phyloP scores from a whole-genome alignment of 2,329 filamentous ascomycete species.

The Penicillium sp. region DNA sequence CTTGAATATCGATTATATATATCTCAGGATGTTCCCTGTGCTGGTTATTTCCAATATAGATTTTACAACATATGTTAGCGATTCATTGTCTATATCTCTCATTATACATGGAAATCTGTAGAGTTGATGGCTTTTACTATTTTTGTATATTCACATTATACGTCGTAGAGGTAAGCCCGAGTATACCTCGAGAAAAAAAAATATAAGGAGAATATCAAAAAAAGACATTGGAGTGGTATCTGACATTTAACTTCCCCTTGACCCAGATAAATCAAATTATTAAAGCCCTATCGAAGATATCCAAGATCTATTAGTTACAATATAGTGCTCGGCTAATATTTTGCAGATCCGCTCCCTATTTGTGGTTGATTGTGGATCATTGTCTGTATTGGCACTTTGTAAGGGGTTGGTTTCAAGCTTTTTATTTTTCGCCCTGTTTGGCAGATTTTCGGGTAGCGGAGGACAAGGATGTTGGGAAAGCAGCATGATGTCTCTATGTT shows the following conservation, averaged over 20 bases:
- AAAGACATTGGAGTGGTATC: no score
- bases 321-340: constrained; percentile 1
- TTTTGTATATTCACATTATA: no score
- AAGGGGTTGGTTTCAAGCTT: constrained; percentile 48
- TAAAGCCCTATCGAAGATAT: constrained; percentile 43
- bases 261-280: neutral
- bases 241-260: constrained; percentile 24
- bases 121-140: no score
- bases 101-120: no score
- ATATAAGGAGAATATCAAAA: no score
- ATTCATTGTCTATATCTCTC: neutral
- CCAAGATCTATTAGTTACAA: neutral
- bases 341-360: constrained; percentile 48
- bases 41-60: neutral
- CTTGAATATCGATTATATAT: neutral
- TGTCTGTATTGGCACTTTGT: constrained; percentile 50
- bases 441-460: constrained; percentile 32
- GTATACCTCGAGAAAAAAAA: no score
- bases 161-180: no score
- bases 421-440: constrained; percentile 55
- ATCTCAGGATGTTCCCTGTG: neutral
- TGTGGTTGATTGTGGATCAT: constrained; percentile 57
- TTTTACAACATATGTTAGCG: constrained; percentile 4
- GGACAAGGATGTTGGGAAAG: constrained; percentile 18
- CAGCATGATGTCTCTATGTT: constrained; percentile 12